Evolutionary conservation across 306 rosid species (phyloP).

Genomic region (Acmispon strigosus): DNA sequence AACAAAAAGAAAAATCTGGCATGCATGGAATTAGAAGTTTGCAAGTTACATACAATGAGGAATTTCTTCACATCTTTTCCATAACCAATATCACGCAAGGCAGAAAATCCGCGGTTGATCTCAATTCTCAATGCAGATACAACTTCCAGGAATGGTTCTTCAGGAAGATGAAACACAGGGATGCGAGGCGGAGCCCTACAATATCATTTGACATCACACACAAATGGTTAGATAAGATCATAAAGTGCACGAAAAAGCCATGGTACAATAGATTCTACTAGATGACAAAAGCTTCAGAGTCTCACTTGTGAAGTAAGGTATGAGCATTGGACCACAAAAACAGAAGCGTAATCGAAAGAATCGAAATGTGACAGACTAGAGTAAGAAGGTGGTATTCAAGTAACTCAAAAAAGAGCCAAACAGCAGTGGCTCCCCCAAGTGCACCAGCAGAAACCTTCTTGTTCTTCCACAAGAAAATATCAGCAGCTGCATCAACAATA

Average conservation of each 20-base stretch:
- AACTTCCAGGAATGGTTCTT: slow-evolving; percentile 54
- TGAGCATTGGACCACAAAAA: slow-evolving; percentile 92
- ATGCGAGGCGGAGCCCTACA: slow-evolving; percentile 66
- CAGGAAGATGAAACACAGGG: slow-evolving; percentile 66
- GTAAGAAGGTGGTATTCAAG: slow-evolving; percentile 81
- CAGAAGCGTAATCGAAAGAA: slow-evolving; percentile 55
- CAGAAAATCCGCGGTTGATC: slow-evolving; percentile 52
- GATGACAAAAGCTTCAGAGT: not conserved
- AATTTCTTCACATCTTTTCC: slow-evolving; percentile 82
- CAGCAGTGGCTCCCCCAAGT: slow-evolving; percentile 59
- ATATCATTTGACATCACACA: not conserved
- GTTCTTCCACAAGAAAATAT: slow-evolving; percentile 82
- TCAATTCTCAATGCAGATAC: slow-evolving; percentile 54
- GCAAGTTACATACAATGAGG: slow-evolving; percentile 46
- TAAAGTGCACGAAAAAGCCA: not conserved
- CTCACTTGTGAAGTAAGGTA: slow-evolving; percentile 80
- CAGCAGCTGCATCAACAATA: slow-evolving; percentile 61
- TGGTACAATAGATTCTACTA: not conserved
- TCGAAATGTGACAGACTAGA: slow-evolving; percentile 54
- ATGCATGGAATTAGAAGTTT: not conserved
- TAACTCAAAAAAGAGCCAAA: slow-evolving; percentile 78
- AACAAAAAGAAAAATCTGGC: not conserved
- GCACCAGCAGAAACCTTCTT: slow-evolving; percentile 79
- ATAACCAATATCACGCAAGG: slow-evolving; percentile 46
- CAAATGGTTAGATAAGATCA: not conserved